phyloP scores from a whole-genome alignment of 805 yeast genomes.

The Komagataella kurtzmanii region DNA sequence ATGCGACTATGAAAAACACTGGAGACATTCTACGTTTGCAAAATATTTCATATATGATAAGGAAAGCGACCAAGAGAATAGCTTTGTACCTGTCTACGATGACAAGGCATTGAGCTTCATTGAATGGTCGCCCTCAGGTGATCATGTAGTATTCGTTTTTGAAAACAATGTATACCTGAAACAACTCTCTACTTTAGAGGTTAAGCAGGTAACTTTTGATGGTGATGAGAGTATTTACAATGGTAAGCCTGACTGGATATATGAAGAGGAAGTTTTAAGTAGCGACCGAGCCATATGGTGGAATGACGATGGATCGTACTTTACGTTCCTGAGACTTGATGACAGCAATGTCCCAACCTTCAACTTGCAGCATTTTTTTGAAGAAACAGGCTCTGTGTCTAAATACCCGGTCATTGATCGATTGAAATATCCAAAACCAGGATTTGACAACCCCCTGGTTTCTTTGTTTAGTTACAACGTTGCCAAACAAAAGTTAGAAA shows the following conservation, averaged over 20 bases:
- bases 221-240: conserved; percentile 41
- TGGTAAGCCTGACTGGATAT: conserved; percentile 76
- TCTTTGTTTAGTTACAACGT: conserved; percentile 30
- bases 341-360: conserved; percentile 46
- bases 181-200: conserved; percentile 11
- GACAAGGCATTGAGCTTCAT: conserved; percentile 32
- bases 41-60: conserved; percentile 47
- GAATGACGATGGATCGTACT: conserved; percentile 46
- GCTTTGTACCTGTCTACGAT: conserved; percentile 10
- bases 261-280: conserved; percentile 66
- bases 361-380: conserved; percentile 35
- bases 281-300: conserved; percentile 58
- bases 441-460: conserved; percentile 44
- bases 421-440: conserved; percentile 66
- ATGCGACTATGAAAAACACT: conserved; percentile 28
- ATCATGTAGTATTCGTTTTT: conserved; percentile 39
- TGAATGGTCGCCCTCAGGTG: conserved; percentile 49
- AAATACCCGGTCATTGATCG: conserved; percentile 32
- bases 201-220: conserved; percentile 28
- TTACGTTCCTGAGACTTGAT: conserved; percentile 43
- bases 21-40: conserved; percentile 59
- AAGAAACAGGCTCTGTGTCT: background rate
- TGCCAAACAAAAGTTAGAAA: conserved; percentile 7
- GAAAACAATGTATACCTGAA: conserved; percentile 41
- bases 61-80: conserved; percentile 1